phyloP scores from a whole-genome alignment of 2,329 filamentous ascomycete genomes.

The Chalaropsis ovoidea region DNA sequence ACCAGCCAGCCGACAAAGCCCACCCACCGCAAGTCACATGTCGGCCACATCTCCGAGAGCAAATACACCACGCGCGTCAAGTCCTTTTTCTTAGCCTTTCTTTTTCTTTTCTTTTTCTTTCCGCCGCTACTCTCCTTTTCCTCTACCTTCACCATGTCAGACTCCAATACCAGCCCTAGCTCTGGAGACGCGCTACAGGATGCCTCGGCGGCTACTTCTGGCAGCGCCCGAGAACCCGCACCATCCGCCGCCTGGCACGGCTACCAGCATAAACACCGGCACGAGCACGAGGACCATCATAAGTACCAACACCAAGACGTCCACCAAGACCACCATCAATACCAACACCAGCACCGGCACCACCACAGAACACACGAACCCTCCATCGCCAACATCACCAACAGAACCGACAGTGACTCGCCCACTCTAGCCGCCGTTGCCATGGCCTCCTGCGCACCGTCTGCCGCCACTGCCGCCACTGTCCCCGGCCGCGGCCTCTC shows the following conservation, averaged over 20 bases:
- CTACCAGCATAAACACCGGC: background rate
- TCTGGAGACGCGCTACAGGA: background rate
- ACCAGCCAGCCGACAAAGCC: background rate
- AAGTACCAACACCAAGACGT: background rate
- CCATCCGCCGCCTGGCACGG: slow-evolving; percentile 6
- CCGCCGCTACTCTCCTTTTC: background rate
- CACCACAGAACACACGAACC: slow-evolving; percentile 12
- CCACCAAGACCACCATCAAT: background rate
- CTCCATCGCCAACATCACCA: slow-evolving; percentile 12
- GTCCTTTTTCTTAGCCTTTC: background rate
- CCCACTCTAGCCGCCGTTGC: background rate
- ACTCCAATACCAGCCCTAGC: background rate
- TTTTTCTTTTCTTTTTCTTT: background rate
- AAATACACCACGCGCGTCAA: background rate
- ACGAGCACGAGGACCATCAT: background rate
- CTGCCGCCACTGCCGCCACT: background rate
- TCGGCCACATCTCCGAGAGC: background rate
- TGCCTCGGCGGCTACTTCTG: background rate
- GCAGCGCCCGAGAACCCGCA: background rate
- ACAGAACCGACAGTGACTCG: slow-evolving; percentile 2
- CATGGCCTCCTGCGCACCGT: background rate
- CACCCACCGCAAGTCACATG: slow-evolving; percentile 3
- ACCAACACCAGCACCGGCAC: background rate
- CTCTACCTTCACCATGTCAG: background rate
- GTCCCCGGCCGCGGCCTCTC: background rate